These are phyloP conservation scores for Amanita pseudoporphyria DNA, from an alignment of 768 basidiomycete species.

Conservation along the genomic window DNA sequence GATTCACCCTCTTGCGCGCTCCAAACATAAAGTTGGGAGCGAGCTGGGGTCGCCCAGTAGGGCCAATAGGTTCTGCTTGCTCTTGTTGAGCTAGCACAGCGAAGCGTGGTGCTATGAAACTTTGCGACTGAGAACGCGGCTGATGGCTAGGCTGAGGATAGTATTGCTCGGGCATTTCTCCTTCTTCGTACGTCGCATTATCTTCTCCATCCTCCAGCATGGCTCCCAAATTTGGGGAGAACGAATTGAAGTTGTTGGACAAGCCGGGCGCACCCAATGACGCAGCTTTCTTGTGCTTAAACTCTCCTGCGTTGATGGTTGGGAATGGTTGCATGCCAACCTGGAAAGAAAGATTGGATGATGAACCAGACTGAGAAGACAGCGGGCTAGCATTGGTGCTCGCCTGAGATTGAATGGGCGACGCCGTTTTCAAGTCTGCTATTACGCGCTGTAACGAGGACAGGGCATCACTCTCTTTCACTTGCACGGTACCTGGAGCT, in stretches of 20 bases:
- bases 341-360: slow-evolving; percentile 58
- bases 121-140: slow-evolving; percentile 70
- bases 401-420: slow-evolving; percentile 43
- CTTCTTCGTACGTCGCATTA: slow-evolving; percentile 55
- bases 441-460: slow-evolving; percentile 90
- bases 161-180: slow-evolving; percentile 59
- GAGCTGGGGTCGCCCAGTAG: slow-evolving; percentile 78
- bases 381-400: slow-evolving; percentile 29
- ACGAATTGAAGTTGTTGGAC: slow-evolving; percentile 57
- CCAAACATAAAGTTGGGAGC: slow-evolving; percentile 93
- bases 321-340: slow-evolving; percentile 55
- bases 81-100: slow-evolving; percentile 73
- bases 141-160: slow-evolving; percentile 50
- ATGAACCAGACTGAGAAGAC: slow-evolving; percentile 49
- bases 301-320: slow-evolving; percentile 36
- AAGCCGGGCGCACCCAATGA: slow-evolving; percentile 56
- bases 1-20: slow-evolving; percentile 44
- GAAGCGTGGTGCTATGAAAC: slow-evolving; percentile 84
- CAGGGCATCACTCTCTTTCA: slow-evolving; percentile 70
- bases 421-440: slow-evolving; percentile 83
- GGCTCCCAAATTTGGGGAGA: slow-evolving; percentile 70
- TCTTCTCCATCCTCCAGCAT: slow-evolving; percentile 83
- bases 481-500: slow-evolving; percentile 39
- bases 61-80: slow-evolving; percentile 50
- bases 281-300: slow-evolving; percentile 74